Evolutionary conservation across 345 rosid species (phyloP).

Genomic region (Salix koriyanagi): DNA sequence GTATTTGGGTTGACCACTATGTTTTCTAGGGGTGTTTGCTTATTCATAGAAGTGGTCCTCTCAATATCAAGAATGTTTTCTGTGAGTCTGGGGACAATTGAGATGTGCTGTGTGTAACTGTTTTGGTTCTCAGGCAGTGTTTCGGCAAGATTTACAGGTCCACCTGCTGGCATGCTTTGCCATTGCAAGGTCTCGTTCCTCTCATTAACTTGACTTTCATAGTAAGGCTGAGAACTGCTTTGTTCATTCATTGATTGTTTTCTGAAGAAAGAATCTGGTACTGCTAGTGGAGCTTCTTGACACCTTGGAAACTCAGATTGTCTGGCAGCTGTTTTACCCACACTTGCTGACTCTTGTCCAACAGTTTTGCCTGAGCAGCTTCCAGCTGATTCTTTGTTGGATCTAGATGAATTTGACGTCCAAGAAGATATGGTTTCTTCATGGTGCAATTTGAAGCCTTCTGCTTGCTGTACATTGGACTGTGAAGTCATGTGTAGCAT

Average conservation of each 20-base stretch:
- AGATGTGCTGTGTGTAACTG: slow-evolving; percentile 19
- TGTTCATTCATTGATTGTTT: slow-evolving; percentile 24
- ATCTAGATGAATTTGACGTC: slow-evolving; percentile 41
- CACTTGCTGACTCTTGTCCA: slow-evolving; percentile 21
- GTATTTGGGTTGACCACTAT: slow-evolving; percentile 32
- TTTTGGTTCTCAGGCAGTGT: slow-evolving; percentile 24
- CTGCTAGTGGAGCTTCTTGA: slow-evolving; percentile 20
- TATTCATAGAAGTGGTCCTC: slow-evolving; percentile 22
- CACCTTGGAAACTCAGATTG: slow-evolving; percentile 19
- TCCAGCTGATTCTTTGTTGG: slow-evolving; percentile 25
- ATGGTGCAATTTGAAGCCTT: slow-evolving; percentile 30
- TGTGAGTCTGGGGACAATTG: slow-evolving; percentile 23
- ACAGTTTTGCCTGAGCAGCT: slow-evolving; percentile 17
- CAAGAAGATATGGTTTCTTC: slow-evolving; percentile 47
- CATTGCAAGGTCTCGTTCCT: slow-evolving; percentile 26
- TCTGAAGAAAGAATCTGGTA: not conserved
- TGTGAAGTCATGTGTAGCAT: slow-evolving; percentile 21
- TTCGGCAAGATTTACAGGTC: slow-evolving; percentile 29
- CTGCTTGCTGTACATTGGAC: slow-evolving; percentile 31
- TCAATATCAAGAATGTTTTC: slow-evolving; percentile 26
- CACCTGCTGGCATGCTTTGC: slow-evolving; percentile 18
- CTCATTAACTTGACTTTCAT: slow-evolving; percentile 26
- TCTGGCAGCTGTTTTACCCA: slow-evolving; percentile 16
- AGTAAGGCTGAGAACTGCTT: slow-evolving; percentile 22
- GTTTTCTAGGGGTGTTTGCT: slow-evolving; percentile 21